Conservation (phyloP, 495 filamentous ascomycete species). For the Terfezia claveryi region DNA sequence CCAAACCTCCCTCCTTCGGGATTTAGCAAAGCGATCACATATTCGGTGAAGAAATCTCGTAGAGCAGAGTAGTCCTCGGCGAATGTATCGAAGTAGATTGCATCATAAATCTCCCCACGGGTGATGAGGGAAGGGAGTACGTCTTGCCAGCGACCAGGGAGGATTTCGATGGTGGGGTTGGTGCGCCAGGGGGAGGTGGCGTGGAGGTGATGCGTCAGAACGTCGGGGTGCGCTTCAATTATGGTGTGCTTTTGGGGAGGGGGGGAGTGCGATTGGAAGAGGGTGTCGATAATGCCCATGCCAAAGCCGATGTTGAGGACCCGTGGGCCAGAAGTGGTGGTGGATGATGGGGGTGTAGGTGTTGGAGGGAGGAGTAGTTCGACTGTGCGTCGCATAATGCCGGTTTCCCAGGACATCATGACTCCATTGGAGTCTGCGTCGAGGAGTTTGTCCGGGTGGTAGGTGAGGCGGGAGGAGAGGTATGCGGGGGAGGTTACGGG, state of each 20-base stretch:
- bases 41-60: constrained; percentile 69
- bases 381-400: constrained; percentile 67
- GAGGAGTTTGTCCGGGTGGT: constrained; percentile 44
- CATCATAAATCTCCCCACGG: constrained; percentile 56
- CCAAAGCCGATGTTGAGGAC: constrained; percentile 88
- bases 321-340: constrained; percentile 31
- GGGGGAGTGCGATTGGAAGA: constrained; percentile 46
- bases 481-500: constrained; percentile 33
- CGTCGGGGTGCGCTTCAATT: constrained; percentile 62
- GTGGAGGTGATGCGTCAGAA: constrained; percentile 46
- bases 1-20: constrained; percentile 46
- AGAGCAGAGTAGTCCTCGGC: constrained; percentile 78
- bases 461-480: constrained; percentile 54
- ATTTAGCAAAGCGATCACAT: constrained; percentile 56
- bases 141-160: constrained; percentile 26
- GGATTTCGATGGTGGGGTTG: constrained; percentile 39
- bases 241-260: constrained; percentile 59
- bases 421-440: constrained; percentile 70
- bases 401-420: constrained; percentile 94
- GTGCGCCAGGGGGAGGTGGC: constrained; percentile 34
- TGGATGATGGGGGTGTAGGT: neutral
- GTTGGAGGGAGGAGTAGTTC: constrained; percentile 33
- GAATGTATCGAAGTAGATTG: constrained; percentile 95
- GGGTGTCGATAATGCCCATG: constrained; percentile 84
- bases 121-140: constrained; percentile 42